Evolutionary conservation across 108 stramenopile genomes (phyloP).

Genomic region (Nitzschia sp.): DNA sequence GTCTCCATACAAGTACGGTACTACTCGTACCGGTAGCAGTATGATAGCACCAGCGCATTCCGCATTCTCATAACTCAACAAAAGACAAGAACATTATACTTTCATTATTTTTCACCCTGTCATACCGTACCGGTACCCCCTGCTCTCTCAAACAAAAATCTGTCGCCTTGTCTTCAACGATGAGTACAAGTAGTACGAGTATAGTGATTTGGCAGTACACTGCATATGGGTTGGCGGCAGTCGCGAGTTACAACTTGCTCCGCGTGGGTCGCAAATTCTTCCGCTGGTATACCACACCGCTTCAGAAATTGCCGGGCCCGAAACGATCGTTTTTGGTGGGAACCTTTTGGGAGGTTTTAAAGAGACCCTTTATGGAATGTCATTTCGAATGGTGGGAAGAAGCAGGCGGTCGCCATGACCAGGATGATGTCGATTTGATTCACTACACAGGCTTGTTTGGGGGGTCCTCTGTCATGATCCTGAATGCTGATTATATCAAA

Average conservation of each 20-base stretch:
- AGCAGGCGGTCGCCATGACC: no score
- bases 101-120: no score
- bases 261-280: neutral
- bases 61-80: no score
- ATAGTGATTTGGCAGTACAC: neutral
- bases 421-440: conserved; percentile 35
- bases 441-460: conserved; percentile 50
- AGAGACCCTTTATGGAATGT: conserved; percentile 51
- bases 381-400: conserved; percentile 59
- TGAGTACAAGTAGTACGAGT: no score
- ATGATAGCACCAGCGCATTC: no score
- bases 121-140: no score
- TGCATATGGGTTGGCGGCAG: neutral
- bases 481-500: conserved; percentile 35
- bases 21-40: no score
- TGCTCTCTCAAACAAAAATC: no score
- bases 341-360: conserved; percentile 21
- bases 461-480: conserved; percentile 27
- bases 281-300: neutral
- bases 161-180: no score
- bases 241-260: conserved; percentile 1
- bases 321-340: conserved; percentile 32
- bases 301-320: conserved; percentile 21
- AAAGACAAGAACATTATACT: no score
- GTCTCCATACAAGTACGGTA: no score